phyloP scores from a whole-genome alignment of 768 basidiomycete genomes.

The Boletellus sp. region DNA sequence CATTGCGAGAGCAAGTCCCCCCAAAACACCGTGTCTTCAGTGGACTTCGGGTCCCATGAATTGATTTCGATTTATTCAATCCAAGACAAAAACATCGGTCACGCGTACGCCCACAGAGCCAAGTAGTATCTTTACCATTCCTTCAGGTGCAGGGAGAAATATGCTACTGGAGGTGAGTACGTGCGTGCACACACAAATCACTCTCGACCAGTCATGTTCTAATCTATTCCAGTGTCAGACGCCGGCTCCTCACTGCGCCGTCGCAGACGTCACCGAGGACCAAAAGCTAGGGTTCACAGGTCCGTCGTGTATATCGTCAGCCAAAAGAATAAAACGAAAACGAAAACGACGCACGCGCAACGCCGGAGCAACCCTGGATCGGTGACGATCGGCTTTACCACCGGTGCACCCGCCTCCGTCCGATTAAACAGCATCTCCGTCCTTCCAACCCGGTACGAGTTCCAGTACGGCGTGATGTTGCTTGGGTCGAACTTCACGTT shows the following conservation, averaged over 20 bases:
- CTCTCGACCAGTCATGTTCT: too few relatives aligned
- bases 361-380: slow-evolving; percentile 1
- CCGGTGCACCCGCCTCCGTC: slow-evolving; percentile 4
- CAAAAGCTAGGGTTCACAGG: slow-evolving; percentile 11
- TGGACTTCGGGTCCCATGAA: too few relatives aligned
- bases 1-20: too few relatives aligned
- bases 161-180: too few relatives aligned
- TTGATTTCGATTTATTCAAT: too few relatives aligned
- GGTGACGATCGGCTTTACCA: not conserved
- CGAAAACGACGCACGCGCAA: slow-evolving; percentile 13
- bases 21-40: too few relatives aligned
- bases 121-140: too few relatives aligned
- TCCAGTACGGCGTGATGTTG: slow-evolving; percentile 19
- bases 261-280: slow-evolving; percentile 7
- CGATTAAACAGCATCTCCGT: slow-evolving; percentile 19
- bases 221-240: too few relatives aligned
- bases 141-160: too few relatives aligned
- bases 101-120: too few relatives aligned
- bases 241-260: slow-evolving; percentile 6
- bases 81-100: too few relatives aligned
- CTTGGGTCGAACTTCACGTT: slow-evolving; percentile 17
- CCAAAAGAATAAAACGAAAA: not conserved
- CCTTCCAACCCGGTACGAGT: not conserved
- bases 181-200: too few relatives aligned
- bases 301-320: not conserved